A percentile compares a stretch with the other conserved stretches of the same genome.
Evolutionary conservation across 2,329 filamentous ascomycete species (phyloP).

Genomic region (Cladosporium sp.): DNA sequence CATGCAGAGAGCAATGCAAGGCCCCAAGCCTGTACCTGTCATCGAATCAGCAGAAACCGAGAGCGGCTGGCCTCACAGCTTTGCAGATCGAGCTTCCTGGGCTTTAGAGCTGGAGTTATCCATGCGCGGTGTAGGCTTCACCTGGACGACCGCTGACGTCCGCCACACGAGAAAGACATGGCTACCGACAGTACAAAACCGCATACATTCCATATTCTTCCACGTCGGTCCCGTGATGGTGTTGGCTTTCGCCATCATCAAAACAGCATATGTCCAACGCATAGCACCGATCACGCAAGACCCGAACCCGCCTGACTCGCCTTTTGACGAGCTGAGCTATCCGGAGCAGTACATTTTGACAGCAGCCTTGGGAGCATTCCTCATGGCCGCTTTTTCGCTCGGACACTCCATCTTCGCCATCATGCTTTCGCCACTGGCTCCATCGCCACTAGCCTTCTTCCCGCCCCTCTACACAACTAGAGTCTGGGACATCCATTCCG

Average conservation of each 20-base stretch:
- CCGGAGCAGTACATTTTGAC: constrained; percentile 35
- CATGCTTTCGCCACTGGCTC: constrained; percentile 35
- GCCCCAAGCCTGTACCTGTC: constrained; percentile 24
- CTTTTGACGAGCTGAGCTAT: constrained; percentile 35
- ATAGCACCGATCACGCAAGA: constrained; percentile 19
- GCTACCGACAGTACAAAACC: constrained; percentile 37
- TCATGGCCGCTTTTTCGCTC: constrained; percentile 41
- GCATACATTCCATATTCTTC: constrained; percentile 37
- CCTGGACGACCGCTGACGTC: constrained; percentile 43
- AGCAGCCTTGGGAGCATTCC: constrained; percentile 37
- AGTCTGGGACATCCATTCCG: constrained; percentile 37
- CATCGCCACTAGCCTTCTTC: constrained; percentile 40
- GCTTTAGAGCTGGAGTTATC: constrained; percentile 41
- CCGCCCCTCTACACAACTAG: constrained; percentile 41
- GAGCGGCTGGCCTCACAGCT: constrained; percentile 35
- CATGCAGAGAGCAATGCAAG: constrained; percentile 19
- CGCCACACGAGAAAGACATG: constrained; percentile 41
- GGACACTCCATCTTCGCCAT: constrained; percentile 40
- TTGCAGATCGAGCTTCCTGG: constrained; percentile 39
- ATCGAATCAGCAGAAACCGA: constrained; percentile 37
- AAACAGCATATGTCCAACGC: constrained; percentile 30
- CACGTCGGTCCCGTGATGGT: constrained; percentile 36
- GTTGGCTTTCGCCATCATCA: constrained; percentile 33
- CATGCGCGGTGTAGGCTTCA: constrained; percentile 43
- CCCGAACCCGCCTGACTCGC: constrained; percentile 12